Base-by-base conservation (phyloP, 1,139 yeast species). In the Sugiyamaella pinicola region DNA sequence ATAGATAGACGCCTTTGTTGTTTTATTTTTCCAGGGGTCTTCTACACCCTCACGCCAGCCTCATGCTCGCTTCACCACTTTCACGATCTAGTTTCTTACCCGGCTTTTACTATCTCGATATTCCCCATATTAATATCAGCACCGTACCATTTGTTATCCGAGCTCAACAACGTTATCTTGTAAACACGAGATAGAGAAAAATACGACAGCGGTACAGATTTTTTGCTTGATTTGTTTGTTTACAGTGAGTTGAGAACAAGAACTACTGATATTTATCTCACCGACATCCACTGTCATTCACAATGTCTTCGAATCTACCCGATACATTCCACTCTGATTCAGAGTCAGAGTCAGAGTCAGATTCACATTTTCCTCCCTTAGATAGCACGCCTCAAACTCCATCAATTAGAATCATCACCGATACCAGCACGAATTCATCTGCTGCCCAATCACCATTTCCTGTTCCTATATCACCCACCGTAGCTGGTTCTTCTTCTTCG, bases 281-380 rank as follows among this genome's bases (percentile, higher is more conserved):
- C n/a, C n/a, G n/a, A n/a, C n/a, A 31, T 15, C 34, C 3, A n/a
- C 34, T 5, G 13, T n/a, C 13, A 31, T 31, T 15, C 13, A 24
- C 28, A n/a, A 40, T 40, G 44, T 40, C 44, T 5, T 40, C 44
- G 7, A 40, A 40, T 26, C 40, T 43, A 10, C 47, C 47, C 4
- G 47, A 43, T 22, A 43, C 47, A 2, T 43, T 43, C 31, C 47
- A 43, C 13, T 31, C 35, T 9, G 44, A 40, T 22, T 26, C 44
- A 6, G 44, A 40, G 19, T 40, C 44, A 2, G 44, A 40, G 12
- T 40, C 44, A 3, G 47, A 43, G 5, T 18, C 47, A 1, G 37
- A 21, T 12, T 28, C 33, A n/a, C n/a, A 26, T 19, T 4, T 5
- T 13, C 24, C 42, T 4, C 12, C 45, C 3, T 28, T 29, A 12